These are phyloP conservation scores for Themeda triandra DNA, from an alignment of 176 grass and related monocot species.

Conservation along the genomic window DNA sequence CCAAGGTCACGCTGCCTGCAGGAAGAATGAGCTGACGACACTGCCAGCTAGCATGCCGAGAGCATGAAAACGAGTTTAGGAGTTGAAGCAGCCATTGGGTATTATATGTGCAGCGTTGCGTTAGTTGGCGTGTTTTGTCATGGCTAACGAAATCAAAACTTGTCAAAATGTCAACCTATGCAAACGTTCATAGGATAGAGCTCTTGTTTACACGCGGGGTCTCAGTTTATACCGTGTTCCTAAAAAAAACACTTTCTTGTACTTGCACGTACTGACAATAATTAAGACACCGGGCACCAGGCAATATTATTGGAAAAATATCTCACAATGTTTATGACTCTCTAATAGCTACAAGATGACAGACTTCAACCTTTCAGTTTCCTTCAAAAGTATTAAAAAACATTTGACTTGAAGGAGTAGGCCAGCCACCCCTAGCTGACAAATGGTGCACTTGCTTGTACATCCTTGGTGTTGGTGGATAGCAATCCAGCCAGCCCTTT, in stretches of 20 bases:
- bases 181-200: no score
- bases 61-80: no score
- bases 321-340: not conserved
- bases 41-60: no score
- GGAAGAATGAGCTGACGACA: no score
- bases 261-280: not conserved
- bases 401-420: conserved; percentile 3
- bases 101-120: no score
- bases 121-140: no score
- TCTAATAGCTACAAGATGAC: not conserved
- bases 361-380: not conserved
- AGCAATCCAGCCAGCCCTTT: not conserved
- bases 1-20: no score
- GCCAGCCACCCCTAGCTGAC: conserved; percentile 24
- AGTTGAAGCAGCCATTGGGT: no score
- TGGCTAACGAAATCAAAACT: no score
- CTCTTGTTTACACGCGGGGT: no score
- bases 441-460: conserved; percentile 16
- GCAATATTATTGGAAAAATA: not conserved
- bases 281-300: not conserved
- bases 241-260: not conserved
- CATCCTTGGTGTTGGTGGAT: not conserved
- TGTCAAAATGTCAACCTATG: no score
- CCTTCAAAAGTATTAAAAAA: conserved; percentile 1
- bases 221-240: no score